Evolutionary conservation across 495 filamentous ascomycete species (phyloP).

Genomic region (Penicillium cinerascens): DNA sequence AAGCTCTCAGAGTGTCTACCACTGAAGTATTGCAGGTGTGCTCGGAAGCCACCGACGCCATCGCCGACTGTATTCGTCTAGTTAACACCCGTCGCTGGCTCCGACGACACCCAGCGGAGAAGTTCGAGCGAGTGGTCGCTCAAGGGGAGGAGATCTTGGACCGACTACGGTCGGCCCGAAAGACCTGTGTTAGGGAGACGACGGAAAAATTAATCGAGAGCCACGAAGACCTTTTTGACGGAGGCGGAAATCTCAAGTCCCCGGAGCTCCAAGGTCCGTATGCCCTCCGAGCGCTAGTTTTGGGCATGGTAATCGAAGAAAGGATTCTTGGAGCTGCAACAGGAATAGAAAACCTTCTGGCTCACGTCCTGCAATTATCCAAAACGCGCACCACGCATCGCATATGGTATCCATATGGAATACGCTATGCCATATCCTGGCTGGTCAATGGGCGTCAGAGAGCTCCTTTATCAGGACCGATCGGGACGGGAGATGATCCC

Average conservation of each 20-base stretch:
- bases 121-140: conserved; percentile 1
- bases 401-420: background rate
- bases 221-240: background rate
- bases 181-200: background rate
- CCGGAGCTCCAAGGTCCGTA: conserved; percentile 2
- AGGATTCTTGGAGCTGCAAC: conserved; percentile 12
- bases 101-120: background rate
- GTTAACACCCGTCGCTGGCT: conserved; percentile 15
- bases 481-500: background rate
- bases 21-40: background rate
- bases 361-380: background rate
- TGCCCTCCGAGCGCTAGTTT: conserved; percentile 10
- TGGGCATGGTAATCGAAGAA: conserved; percentile 23
- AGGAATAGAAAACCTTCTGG: conserved; percentile 4
- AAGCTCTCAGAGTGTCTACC: background rate
- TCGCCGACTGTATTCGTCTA: conserved; percentile 7
- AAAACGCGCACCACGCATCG: background rate
- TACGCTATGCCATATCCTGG: background rate
- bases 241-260: background rate
- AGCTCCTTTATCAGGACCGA: background rate
- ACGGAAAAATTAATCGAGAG: background rate
- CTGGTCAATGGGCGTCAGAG: background rate
- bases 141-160: background rate
- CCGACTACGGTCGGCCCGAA: background rate
- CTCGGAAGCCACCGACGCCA: background rate